phyloP scores from a whole-genome alignment of 2,329 filamentous ascomycete species.

The Colletotrichum paranaense region DNA sequence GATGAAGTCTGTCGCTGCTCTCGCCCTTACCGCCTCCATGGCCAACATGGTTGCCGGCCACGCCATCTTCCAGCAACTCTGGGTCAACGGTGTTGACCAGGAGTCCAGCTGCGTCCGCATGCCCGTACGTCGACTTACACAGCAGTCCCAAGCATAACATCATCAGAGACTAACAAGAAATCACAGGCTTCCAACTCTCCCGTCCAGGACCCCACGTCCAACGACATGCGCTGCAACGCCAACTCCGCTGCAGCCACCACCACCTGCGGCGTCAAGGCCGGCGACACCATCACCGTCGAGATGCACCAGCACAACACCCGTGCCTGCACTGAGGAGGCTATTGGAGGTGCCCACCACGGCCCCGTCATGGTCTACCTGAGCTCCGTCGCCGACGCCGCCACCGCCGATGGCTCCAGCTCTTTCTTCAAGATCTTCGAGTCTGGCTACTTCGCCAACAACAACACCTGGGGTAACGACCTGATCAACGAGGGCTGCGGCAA shows the following conservation, averaged over 20 bases:
- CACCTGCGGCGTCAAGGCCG: constrained; percentile 41
- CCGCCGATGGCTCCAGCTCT: constrained; percentile 52
- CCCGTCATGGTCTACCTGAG: constrained; percentile 61
- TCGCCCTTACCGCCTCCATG: constrained; percentile 33
- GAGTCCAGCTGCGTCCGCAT: constrained; percentile 34
- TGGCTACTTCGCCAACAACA: constrained; percentile 43
- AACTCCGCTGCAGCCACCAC: constrained; percentile 48
- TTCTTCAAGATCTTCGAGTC: constrained; percentile 66
- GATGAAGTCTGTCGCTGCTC: constrained; percentile 33
- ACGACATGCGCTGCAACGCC: constrained; percentile 56
- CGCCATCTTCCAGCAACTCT: constrained; percentile 62
- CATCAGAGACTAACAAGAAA: background rate
- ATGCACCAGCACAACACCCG: constrained; percentile 59
- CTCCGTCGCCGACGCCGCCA: constrained; percentile 58
- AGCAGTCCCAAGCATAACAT: background rate
- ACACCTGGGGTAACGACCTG: constrained; percentile 37
- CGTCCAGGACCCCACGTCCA: constrained; percentile 50
- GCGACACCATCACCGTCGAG: constrained; percentile 54
- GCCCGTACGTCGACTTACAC: constrained; percentile 10
- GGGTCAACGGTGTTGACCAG: constrained; percentile 50
- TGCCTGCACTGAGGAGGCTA: constrained; percentile 57
- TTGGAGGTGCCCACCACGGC: constrained; percentile 64
- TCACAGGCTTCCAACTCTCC: constrained; percentile 50
- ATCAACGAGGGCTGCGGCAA: constrained; percentile 37
- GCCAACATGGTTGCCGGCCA: constrained; percentile 48